phyloP scores from a whole-genome alignment of 2,329 filamentous ascomycete species.

The Ceratocystiopsis brevicomis region DNA sequence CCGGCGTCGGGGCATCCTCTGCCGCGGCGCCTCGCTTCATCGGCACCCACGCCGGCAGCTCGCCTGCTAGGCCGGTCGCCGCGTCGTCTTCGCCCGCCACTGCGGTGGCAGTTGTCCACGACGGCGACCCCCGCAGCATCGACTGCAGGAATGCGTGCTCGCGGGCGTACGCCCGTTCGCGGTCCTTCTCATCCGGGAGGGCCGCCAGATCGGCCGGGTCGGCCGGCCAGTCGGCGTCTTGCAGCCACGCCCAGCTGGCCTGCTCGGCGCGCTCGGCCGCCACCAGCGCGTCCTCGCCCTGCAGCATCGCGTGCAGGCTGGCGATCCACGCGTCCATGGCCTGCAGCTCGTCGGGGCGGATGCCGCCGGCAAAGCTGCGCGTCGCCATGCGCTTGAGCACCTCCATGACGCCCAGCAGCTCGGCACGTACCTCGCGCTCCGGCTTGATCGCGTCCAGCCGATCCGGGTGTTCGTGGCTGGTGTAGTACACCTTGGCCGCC shows the following conservation, averaged over 20 bases:
- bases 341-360: constrained; percentile 59
- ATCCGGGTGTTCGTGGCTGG: constrained; percentile 71
- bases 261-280: constrained; percentile 51
- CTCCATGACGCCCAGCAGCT: constrained; percentile 73
- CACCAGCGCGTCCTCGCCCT: constrained; percentile 60
- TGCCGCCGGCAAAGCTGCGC: constrained; percentile 67
- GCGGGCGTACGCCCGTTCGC: constrained; percentile 43
- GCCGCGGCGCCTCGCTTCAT: constrained; percentile 22
- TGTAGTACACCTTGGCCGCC: constrained; percentile 92
- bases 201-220: neutral
- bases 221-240: constrained; percentile 47
- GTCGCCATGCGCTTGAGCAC: constrained; percentile 81
- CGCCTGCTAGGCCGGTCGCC: constrained; percentile 25
- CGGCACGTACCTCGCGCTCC: constrained; percentile 67
- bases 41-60: constrained; percentile 50
- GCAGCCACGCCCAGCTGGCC: constrained; percentile 62
- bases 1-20: constrained; percentile 8
- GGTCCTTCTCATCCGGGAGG: constrained; percentile 19
- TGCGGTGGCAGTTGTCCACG: too few relatives aligned
- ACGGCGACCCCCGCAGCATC: constrained; percentile 24
- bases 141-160: constrained; percentile 68
- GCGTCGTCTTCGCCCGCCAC: constrained; percentile 12
- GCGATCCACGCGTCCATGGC: constrained; percentile 63
- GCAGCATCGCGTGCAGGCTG: constrained; percentile 58
- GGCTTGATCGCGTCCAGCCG: constrained; percentile 72